Evolutionary conservation across 441 rosid genomes (phyloP).

Genomic region (Croton setiger): DNA sequence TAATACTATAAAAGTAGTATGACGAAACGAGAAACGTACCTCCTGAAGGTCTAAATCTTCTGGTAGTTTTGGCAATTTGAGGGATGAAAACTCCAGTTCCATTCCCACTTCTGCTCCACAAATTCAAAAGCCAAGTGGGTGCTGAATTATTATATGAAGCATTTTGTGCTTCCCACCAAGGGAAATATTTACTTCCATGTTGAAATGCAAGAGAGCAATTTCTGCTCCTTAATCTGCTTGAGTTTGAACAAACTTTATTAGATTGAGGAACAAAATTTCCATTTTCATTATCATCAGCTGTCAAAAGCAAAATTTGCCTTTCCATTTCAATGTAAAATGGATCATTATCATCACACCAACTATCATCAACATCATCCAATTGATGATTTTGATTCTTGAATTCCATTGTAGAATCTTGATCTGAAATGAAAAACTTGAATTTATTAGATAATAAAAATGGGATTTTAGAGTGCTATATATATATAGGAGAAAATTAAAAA

Average conservation of each 20-base stretch:
- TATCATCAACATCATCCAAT: neutral
- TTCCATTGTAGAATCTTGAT: constrained; percentile 16
- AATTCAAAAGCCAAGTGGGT: constrained; percentile 38
- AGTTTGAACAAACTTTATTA: neutral
- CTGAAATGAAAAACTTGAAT: neutral
- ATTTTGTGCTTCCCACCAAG: constrained; percentile 27
- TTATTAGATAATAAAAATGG: neutral
- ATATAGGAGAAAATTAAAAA: neutral
- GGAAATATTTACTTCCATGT: constrained; percentile 27
- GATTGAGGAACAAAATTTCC: neutral
- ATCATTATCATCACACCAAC: constrained; percentile 32
- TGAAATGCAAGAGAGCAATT: constrained; percentile 14
- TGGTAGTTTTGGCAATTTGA: constrained; percentile 28
- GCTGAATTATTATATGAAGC: constrained; percentile 10
- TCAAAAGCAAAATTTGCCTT: constrained; percentile 46
- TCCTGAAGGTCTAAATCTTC: constrained; percentile 18
- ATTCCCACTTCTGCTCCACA: constrained; percentile 40
- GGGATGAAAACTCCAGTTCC: constrained; percentile 70
- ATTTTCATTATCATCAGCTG: constrained; percentile 46
- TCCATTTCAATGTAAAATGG: constrained; percentile 38
- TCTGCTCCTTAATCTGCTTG: neutral
- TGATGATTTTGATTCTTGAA: constrained; percentile 13
- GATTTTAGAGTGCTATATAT: neutral
- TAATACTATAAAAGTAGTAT: neutral
- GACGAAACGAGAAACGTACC: neutral